Conservation (phyloP, 169 alveolate species). For the Plasmodium malariae region DNA sequence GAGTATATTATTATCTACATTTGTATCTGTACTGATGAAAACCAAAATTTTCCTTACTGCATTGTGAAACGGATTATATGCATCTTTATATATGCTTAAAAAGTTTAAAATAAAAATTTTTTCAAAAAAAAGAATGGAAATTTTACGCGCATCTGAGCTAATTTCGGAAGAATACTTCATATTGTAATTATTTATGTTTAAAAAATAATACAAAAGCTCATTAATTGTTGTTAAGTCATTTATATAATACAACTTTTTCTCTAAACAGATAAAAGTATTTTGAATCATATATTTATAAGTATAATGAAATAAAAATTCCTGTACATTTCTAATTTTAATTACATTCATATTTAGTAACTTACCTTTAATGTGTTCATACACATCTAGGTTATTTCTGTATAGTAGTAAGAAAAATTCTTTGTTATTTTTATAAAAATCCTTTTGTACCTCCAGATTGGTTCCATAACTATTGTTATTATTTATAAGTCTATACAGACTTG, state of each 20-base stretch:
- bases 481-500: conserved; percentile 14
- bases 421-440: conserved; percentile 15
- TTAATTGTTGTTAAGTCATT: background rate
- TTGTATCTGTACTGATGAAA: conserved; percentile 25
- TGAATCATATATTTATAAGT: conserved; percentile 44
- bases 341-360: conserved; percentile 11
- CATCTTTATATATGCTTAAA: conserved; percentile 33
- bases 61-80: background rate
- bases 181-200: conserved; percentile 56
- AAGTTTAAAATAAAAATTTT: conserved; percentile 39
- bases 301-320: conserved; percentile 44
- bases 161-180: background rate
- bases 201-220: conserved; percentile 22
- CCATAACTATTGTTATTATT: background rate
- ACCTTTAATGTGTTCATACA: conserved; percentile 44
- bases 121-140: conserved; percentile 39
- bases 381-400: conserved; percentile 25
- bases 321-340: conserved; percentile 15
- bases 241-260: conserved; percentile 17
- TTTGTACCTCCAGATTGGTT: background rate
- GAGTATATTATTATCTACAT: background rate
- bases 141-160: background rate
- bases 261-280: conserved; percentile 37
- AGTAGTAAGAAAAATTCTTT: conserved; percentile 15
- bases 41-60: conserved; percentile 7